Base-by-base conservation (phyloP, 495 filamentous ascomycete species). In the Podospora didyma region DNA sequence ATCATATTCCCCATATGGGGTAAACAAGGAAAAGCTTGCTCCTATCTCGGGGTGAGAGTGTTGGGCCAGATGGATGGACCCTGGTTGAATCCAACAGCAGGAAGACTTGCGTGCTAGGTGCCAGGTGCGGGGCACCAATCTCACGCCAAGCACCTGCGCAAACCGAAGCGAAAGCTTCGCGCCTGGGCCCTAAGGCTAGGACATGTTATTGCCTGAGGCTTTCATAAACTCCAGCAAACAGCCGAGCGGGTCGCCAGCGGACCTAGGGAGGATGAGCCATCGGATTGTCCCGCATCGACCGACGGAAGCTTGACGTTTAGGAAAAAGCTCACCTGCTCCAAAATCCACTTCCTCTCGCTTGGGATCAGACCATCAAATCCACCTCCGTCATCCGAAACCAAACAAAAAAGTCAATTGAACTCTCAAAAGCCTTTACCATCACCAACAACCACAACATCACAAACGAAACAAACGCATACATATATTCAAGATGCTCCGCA, bases 401-500 rank as follows among this genome's bases (percentile, higher is more conserved):
- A n/a, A 31, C 46, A 24, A 20, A 17, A 44, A 52, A 52, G 48
- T 20, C 55, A 57, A 57, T 57, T 57, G 55, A 21, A 57, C 26
- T 46, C 46, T n/a, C n/a, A n/a, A n/a, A n/a, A 42, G 14, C 31
- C 12, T 22, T 21, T 17, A 21, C 28, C 35, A 22, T 34, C 28
- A 22, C 10, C 26, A 28, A 12, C n/a, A 12, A 5, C 39, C 12
- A 42, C 12, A 7, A 2, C 12, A 7, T 4, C 1, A 7, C 24
- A 11, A 19, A 6, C 23, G 39, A 34, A 35, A 31, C 41, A 47
- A 35, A 26, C 23, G 58, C 48, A 48, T 31, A 47, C 20, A 47
- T 46, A 61, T 37, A 54, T 60, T 56, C 61, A 66, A 50, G 31
- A 92, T 92, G 88, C 77, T 87, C 63, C 85, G 86, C 61, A 85